Evolutionary conservation across 345 rosid species (phyloP).

Genomic region (Raphanus sativus): DNA sequence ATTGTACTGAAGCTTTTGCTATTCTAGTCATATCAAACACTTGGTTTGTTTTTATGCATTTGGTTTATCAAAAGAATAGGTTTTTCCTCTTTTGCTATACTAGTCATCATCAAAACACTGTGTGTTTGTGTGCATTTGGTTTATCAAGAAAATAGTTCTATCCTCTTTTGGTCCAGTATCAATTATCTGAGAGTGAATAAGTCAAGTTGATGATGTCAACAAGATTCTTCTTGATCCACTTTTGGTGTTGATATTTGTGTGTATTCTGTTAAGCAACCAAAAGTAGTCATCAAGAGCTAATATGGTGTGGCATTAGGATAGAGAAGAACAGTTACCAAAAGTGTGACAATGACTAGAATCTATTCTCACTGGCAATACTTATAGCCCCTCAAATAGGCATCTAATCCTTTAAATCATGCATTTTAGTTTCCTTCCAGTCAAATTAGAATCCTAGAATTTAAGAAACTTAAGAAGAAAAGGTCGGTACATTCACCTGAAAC

Average conservation of each 20-base stretch:
- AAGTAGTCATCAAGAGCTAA: conserved; percentile 26
- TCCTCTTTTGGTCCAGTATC: conserved; percentile 8
- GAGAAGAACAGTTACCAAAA: conserved; percentile 32
- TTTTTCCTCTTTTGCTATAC: conserved; percentile 8
- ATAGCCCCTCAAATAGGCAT: conserved; percentile 33
- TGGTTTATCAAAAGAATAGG: neutral
- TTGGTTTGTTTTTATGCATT: conserved; percentile 1
- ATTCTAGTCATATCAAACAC: conserved; percentile 9
- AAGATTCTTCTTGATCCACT: conserved; percentile 18
- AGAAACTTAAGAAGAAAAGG: conserved; percentile 8
- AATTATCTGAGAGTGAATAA: conserved; percentile 20
- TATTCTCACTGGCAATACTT: conserved; percentile 23
- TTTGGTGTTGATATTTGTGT: conserved; percentile 16
- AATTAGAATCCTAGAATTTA: conserved; percentile 25
- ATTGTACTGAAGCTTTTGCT: conserved; percentile 11
- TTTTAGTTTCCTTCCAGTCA: conserved; percentile 20
- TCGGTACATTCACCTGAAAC: conserved; percentile 16
- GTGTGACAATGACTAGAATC: conserved; percentile 26
- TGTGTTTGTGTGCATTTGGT: conserved; percentile 4
- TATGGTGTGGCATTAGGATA: conserved; percentile 23
- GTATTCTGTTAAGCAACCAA: conserved; percentile 28
- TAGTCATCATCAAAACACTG: conserved; percentile 15
- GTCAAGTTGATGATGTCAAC: conserved; percentile 6
- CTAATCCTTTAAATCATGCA: conserved; percentile 20
- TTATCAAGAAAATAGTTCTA: neutral